Percentiles rank a stretch among this genome's conserved stretches.
Conservation (phyloP, 257 asterid genomes). For the Pogostemon cablin region DNA sequence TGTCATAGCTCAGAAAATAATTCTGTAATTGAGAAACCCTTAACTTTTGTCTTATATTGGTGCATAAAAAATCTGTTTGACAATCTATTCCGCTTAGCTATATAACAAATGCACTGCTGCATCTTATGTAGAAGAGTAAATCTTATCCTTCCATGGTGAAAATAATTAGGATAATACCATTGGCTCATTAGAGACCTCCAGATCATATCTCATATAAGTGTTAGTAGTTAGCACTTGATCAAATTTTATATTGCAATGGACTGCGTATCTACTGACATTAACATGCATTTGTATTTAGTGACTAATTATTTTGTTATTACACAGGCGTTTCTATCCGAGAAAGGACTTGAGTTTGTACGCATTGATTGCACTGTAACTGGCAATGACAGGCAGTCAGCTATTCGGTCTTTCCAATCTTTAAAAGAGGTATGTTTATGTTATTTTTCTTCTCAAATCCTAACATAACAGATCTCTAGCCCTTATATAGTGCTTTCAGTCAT, state of each 20-base stretch:
- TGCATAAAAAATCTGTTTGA: conserved; percentile 3
- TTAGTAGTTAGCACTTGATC: neutral
- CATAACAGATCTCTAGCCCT: neutral
- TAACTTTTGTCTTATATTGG: conserved; percentile 3
- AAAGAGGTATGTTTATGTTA: conserved; percentile 55
- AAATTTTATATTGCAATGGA: neutral
- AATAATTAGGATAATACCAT: neutral
- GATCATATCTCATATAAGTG: conserved; percentile 27
- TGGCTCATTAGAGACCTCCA: neutral
- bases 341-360: conserved; percentile 73
- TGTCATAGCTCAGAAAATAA: neutral
- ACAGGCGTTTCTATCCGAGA: conserved; percentile 81
- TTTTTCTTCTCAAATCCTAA: conserved; percentile 19
- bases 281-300: conserved; percentile 43
- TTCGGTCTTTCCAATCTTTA: conserved; percentile 76
- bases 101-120: conserved; percentile 20
- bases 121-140: conserved; percentile 11
- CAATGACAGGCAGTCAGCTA: conserved; percentile 70
- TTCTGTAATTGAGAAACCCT: conserved; percentile 15
- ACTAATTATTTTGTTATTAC: conserved; percentile 22
- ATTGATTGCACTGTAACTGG: conserved; percentile 71
- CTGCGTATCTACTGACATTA: conserved; percentile 19
- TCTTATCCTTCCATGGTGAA: conserved; percentile 2
- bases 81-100: conserved; percentile 19
- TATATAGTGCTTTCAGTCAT: conserved; percentile 13